phyloP scores from a whole-genome alignment of 1,284 basidiomycete species.

The Peniophora sp. region DNA sequence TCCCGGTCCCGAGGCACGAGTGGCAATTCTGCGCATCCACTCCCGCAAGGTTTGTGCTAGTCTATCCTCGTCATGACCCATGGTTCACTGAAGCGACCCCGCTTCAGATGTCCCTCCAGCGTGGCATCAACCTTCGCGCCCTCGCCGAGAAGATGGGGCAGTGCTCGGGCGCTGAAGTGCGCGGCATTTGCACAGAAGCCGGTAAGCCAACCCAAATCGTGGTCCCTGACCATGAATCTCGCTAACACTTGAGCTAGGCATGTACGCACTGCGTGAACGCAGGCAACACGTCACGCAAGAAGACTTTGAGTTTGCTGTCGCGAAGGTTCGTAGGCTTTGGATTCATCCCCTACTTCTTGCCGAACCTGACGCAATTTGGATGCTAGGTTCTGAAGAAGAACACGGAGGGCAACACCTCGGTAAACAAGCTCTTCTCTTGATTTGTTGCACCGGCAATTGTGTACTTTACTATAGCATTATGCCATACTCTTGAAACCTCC shows the following conservation, averaged over 20 bases:
- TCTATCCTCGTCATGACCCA: not conserved
- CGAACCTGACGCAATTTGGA: not conserved
- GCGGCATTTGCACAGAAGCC: conserved; percentile 98
- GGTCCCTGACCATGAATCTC: not conserved
- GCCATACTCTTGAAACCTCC: not conserved
- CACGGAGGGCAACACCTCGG: conserved; percentile 84
- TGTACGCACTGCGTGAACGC: conserved; percentile 95
- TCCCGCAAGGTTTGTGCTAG: conserved; percentile 72
- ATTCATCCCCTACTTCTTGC: conserved; percentile 3
- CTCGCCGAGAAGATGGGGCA: conserved; percentile 99
- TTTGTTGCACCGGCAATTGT: conserved; percentile 4
- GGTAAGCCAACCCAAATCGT: conserved; percentile 40
- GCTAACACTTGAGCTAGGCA: conserved; percentile 41
- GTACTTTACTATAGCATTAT: conserved; percentile 2
- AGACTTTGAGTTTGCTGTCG: conserved; percentile 97
- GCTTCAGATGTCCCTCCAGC: conserved; percentile 88
- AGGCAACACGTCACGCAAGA: conserved; percentile 97
- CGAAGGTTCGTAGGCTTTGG: conserved; percentile 53
- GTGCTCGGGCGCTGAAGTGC: conserved; percentile 95
- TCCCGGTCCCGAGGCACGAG: conserved; percentile 94
- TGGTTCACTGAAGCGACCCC: conserved; percentile 2
- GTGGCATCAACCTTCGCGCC: conserved; percentile 92
- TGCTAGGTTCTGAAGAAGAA: conserved; percentile 82
- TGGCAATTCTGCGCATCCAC: conserved; percentile 95
- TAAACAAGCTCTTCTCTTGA: conserved; percentile 85